phyloP scores from a whole-genome alignment of 2,329 filamentous ascomycete species.

The Aspergillus tubingensis region DNA sequence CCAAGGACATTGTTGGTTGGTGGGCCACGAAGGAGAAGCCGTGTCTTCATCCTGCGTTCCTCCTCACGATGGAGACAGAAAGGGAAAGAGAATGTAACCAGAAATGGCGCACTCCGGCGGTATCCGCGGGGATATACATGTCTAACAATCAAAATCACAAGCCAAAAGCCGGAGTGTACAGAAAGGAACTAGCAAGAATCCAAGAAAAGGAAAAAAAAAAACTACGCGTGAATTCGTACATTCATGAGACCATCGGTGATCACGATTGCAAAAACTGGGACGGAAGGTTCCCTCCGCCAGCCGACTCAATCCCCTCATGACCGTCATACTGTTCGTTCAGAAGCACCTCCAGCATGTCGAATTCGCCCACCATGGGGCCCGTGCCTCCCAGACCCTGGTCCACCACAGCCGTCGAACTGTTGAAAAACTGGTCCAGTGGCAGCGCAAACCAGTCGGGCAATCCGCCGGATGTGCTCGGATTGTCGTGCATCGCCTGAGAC shows the following conservation, averaged over 20 bases:
- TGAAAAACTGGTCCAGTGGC: constrained; percentile 62
- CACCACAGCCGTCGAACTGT: constrained; percentile 47
- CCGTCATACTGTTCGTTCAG: constrained; percentile 46
- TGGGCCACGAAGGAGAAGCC: not conserved
- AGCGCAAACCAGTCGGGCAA: constrained; percentile 62
- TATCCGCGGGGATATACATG: not conserved
- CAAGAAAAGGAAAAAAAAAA: not conserved
- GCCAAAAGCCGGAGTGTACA: no score
- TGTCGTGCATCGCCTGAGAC: constrained; percentile 32
- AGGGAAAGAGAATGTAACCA: not conserved
- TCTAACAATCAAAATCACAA: not conserved
- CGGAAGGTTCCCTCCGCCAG: constrained; percentile 17
- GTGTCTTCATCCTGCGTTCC: not conserved
- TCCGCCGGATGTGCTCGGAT: constrained; percentile 28
- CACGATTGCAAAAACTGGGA: constrained; percentile 33
- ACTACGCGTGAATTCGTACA: not conserved
- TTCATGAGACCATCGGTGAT: not conserved
- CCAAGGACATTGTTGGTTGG: not conserved
- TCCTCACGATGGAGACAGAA: not conserved
- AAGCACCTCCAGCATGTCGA: constrained; percentile 52
- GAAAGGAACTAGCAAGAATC: not conserved
- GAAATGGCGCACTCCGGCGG: constrained; percentile 1
- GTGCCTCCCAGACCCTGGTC: constrained; percentile 60
- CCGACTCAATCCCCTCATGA: constrained; percentile 24
- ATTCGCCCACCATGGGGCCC: constrained; percentile 61